Evolutionary conservation across 805 yeast species (phyloP).

Genomic region (Allodekkera sacchari): DNA sequence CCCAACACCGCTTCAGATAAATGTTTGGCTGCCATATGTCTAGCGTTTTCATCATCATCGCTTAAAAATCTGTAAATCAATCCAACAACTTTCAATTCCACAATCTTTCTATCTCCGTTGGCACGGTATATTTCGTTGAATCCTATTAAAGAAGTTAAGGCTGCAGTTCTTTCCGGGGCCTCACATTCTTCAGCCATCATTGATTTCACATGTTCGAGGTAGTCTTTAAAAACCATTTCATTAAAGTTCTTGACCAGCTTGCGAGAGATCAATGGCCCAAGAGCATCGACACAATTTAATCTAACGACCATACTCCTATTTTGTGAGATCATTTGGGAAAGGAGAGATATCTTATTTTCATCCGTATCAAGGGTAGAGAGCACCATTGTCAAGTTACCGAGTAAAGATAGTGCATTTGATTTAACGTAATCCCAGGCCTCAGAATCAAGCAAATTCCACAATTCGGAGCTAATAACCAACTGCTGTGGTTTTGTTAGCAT

Average conservation of each 20-base stretch:
- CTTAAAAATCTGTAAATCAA: slow-evolving; percentile 29
- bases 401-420: slow-evolving; percentile 30
- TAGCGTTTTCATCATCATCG: slow-evolving; percentile 63
- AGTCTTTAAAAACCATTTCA: slow-evolving; percentile 10
- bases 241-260: neutral
- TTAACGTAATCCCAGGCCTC: slow-evolving; percentile 36
- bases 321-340: too few relatives aligned
- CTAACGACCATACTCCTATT: slow-evolving; percentile 36
- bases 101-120: neutral
- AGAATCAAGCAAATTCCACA: slow-evolving; percentile 20
- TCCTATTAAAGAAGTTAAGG: slow-evolving; percentile 34
- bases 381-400: too few relatives aligned
- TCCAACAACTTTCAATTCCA: slow-evolving; percentile 4
- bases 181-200: slow-evolving; percentile 36
- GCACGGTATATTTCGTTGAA: slow-evolving; percentile 14
- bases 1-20: slow-evolving; percentile 25
- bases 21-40: slow-evolving; percentile 38
- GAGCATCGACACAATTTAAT: slow-evolving; percentile 39
- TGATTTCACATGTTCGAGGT: slow-evolving; percentile 22
- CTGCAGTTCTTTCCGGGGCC: slow-evolving; percentile 35
- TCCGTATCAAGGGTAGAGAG: too few relatives aligned
- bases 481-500: slow-evolving; percentile 2
- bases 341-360: too few relatives aligned
- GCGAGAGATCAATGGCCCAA: slow-evolving; percentile 35
- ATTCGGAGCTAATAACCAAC: slow-evolving; percentile 1